Evolutionary conservation across 2,329 filamentous ascomycete species (phyloP).

Genomic region (Ophiosphaerella narmari): DNA sequence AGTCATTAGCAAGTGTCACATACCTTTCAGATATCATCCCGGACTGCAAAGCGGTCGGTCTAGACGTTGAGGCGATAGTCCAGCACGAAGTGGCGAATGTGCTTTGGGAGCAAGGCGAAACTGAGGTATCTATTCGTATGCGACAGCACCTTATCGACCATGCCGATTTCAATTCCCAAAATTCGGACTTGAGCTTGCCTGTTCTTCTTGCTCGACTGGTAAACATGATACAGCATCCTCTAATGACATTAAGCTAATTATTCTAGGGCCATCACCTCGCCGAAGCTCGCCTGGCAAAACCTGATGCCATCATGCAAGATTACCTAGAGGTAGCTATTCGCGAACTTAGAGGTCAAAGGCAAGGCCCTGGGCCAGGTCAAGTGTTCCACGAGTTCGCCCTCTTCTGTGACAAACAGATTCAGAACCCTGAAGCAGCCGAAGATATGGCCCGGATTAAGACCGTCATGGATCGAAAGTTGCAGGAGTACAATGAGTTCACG

Average conservation of each 20-base stretch:
- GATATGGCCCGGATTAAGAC: slow-evolving; percentile 82
- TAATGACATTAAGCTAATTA: slow-evolving; percentile 11
- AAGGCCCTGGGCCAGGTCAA: slow-evolving; percentile 76
- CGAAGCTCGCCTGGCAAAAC: slow-evolving; percentile 86
- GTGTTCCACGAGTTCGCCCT: slow-evolving; percentile 94
- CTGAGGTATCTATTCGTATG: slow-evolving; percentile 85
- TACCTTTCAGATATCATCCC: slow-evolving; percentile 78
- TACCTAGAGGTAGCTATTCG: slow-evolving; percentile 85
- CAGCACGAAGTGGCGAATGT: slow-evolving; percentile 85
- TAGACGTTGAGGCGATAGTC: slow-evolving; percentile 77
- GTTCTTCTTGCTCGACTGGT: slow-evolving; percentile 83
- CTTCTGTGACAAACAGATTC: slow-evolving; percentile 93
- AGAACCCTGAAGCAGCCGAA: slow-evolving; percentile 81
- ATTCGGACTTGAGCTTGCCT: slow-evolving; percentile 48
- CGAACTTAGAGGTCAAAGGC: slow-evolving; percentile 71
- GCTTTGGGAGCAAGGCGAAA: slow-evolving; percentile 92
- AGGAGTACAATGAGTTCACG: slow-evolving; percentile 77
- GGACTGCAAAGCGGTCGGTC: slow-evolving; percentile 69
- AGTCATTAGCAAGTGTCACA: slow-evolving; percentile 84
- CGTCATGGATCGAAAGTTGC: slow-evolving; percentile 77
- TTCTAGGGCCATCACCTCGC: slow-evolving; percentile 79
- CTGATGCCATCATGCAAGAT: slow-evolving; percentile 83
- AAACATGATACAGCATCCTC: slow-evolving; percentile 16
- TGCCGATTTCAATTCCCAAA: slow-evolving; percentile 38
- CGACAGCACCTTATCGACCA: slow-evolving; percentile 67